Evolutionary conservation across 805 yeast genomes (phyloP).

Genomic region (Saccharomycopsis sp.): DNA sequence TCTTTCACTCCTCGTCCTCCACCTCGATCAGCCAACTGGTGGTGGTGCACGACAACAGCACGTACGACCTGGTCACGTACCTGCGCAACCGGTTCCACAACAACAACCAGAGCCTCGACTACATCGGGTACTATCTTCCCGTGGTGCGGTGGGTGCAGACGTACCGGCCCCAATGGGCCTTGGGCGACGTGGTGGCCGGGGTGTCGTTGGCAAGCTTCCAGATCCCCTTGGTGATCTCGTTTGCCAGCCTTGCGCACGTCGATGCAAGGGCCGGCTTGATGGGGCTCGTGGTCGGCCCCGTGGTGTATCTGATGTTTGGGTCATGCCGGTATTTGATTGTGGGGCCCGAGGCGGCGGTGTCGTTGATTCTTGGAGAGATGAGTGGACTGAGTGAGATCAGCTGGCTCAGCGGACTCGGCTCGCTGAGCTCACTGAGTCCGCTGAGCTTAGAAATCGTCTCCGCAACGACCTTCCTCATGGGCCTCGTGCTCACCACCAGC

Average conservation of each 20-base stretch:
- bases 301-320: slow-evolving; percentile 67
- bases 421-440: neutral
- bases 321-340: slow-evolving; percentile 82
- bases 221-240: slow-evolving; percentile 61
- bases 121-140: slow-evolving; percentile 51
- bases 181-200: slow-evolving; percentile 75
- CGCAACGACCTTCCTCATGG: slow-evolving; percentile 51
- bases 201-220: slow-evolving; percentile 84
- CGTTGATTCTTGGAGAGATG: slow-evolving; percentile 72
- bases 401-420: neutral
- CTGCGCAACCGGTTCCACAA: slow-evolving; percentile 1
- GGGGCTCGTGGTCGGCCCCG: slow-evolving; percentile 68
- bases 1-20: slow-evolving; percentile 16
- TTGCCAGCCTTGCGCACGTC: slow-evolving; percentile 62
- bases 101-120: slow-evolving; percentile 3
- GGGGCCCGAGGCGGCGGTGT: slow-evolving; percentile 87
- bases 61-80: slow-evolving; percentile 6
- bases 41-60: neutral
- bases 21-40: slow-evolving; percentile 12
- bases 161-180: slow-evolving; percentile 32
- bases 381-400: slow-evolving; percentile 40
- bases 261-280: slow-evolving; percentile 73
- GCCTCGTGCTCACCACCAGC: slow-evolving; percentile 56
- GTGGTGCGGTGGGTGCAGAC: slow-evolving; percentile 55
- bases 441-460: slow-evolving; percentile 42